Evolutionary conservation across 257 asterid species (phyloP).

Genomic region (Sherardia arvensis): DNA sequence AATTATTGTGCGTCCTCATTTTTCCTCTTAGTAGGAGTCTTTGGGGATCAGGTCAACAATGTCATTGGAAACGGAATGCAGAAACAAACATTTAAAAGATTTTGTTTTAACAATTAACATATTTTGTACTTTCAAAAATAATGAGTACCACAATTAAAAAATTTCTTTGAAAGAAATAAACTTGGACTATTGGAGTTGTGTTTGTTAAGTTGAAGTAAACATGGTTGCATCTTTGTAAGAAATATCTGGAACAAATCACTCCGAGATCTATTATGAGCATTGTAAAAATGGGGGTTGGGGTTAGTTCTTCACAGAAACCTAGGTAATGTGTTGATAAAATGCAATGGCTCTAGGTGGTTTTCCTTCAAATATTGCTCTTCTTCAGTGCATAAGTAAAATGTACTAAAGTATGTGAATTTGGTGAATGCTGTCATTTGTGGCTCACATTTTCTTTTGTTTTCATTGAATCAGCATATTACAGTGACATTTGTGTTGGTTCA

Average conservation of each 20-base stretch:
- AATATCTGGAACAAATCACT: neutral
- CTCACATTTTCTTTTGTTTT: neutral
- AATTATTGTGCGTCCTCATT: neutral
- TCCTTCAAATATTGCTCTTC: neutral
- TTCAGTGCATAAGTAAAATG: neutral
- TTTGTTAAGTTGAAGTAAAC: neutral
- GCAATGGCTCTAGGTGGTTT: neutral
- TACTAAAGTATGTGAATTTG: neutral
- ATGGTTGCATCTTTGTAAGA: neutral
- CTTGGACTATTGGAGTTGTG: neutral
- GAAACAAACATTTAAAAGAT: neutral
- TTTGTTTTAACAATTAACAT: neutral
- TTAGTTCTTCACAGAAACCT: neutral
- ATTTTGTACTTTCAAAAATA: neutral
- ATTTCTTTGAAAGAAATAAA: neutral
- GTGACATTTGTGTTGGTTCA: conserved; percentile 91
- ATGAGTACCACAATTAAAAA: neutral
- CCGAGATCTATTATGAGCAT: neutral
- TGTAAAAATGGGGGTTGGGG: neutral
- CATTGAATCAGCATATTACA: conserved; percentile 62
- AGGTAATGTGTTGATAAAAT: neutral
- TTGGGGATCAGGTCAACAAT: neutral
- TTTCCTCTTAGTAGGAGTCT: neutral
- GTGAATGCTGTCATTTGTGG: neutral
- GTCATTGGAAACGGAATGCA: neutral